Base-by-base conservation (phyloP, 1,284 basidiomycete species). In the Chondrostereum purpureum region DNA sequence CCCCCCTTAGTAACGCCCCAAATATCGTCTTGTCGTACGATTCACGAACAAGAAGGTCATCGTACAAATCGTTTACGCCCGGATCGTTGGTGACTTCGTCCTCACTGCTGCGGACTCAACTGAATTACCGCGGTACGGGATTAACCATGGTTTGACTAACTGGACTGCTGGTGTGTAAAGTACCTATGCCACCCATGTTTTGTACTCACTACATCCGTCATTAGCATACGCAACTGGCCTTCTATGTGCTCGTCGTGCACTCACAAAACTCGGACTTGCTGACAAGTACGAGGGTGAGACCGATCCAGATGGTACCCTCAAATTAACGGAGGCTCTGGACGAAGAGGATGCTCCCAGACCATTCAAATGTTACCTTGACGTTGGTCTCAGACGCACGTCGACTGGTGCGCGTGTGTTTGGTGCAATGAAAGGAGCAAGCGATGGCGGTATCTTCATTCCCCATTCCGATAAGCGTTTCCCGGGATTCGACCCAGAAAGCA, bases 391-490 rank as follows among this genome's bases (percentile, higher is more conserved):
- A 73, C 91, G 95, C 60, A 99, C 96, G 45, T 95, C 95, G 47
- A 99, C 96, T 42, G 96, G 96, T 67, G 88, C 92, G 55, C 93
- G 96, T 70, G 84, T 99, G 50, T 99, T 99, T 62, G 96, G 92
- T 73, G 96, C 96, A 53, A 82, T 99, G 79, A 99, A 99, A 80
- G 96, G 96, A 67, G 96, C 96, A 33, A 91, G 88, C 46, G 96
- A 99, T 64, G 96, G 96, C 65, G 96, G 96, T 57, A 84, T 99
- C 72, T 96, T 83, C 77, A 89, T 99, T 57, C 96, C 96, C 56
- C 96, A 99, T 77, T 94, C 88, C 58, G 90, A 92, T 57, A 96
- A 94, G 73, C 91, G 96, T 50, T 99, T 99, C 88, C 96, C 96
- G 51, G 96, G 96, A 46, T 99, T 80, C 74, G 96, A 99, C 71